These are phyloP conservation scores for Anastatica hierochuntica DNA, from an alignment of 345 rosid genomes.

Conservation along the genomic window DNA sequence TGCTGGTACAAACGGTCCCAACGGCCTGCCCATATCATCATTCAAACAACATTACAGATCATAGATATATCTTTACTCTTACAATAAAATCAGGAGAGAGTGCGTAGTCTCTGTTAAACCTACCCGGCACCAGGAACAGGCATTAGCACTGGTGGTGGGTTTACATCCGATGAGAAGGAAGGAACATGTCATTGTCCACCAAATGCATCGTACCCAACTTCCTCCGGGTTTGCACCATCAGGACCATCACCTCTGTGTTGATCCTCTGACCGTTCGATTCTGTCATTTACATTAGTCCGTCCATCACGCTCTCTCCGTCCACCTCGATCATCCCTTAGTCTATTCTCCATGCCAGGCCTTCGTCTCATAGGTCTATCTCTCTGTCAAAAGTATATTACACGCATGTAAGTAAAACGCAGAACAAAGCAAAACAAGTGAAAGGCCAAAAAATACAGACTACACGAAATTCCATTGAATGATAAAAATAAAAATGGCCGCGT, in stretches of 20 bases:
- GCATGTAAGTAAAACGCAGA: background rate
- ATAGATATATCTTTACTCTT: background rate
- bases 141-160: slow-evolving; percentile 95
- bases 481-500: slow-evolving; percentile 8
- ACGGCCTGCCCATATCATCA: slow-evolving; percentile 54
- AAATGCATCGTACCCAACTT: slow-evolving; percentile 52
- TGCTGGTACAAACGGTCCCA: slow-evolving; percentile 98
- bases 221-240: slow-evolving; percentile 55
- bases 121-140: slow-evolving; percentile 99
- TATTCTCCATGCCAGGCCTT: slow-evolving; percentile 50
- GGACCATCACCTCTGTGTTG: slow-evolving; percentile 62
- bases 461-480: background rate
- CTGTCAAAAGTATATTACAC: slow-evolving; percentile 27
- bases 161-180: slow-evolving; percentile 65
- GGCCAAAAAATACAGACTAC: background rate
- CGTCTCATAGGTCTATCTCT: slow-evolving; percentile 71
- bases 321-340: slow-evolving; percentile 81
- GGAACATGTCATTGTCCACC: slow-evolving; percentile 67
- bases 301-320: slow-evolving; percentile 67
- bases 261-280: slow-evolving; percentile 69
- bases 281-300: slow-evolving; percentile 56
- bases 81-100: background rate
- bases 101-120: slow-evolving; percentile 2
- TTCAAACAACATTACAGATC: slow-evolving; percentile 6
- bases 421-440: background rate